Percentiles rank a stretch among this genome's conserved stretches.
Conservation (phyloP, 2,329 filamentous ascomycete genomes). For the Aspergillus pseudonomiae region DNA sequence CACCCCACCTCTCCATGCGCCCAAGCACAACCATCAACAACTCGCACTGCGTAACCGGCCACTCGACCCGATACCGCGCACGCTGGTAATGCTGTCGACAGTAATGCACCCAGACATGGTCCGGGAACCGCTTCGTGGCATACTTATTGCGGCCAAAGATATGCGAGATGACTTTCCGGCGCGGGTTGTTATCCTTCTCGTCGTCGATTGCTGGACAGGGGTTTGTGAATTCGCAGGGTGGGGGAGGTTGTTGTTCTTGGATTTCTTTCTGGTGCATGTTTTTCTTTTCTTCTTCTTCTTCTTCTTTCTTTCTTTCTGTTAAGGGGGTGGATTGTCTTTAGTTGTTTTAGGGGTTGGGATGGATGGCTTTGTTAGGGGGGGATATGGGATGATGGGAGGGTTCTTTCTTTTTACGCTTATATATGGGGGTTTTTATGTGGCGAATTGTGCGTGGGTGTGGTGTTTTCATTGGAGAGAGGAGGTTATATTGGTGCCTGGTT, state of each 20-base stretch:
- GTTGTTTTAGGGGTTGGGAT: too few species aligned
- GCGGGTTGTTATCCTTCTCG: conserved; percentile 4
- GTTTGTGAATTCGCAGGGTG: conserved; percentile 20
- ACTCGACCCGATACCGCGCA: conserved; percentile 68
- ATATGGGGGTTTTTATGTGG: not conserved
- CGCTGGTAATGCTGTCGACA: conserved; percentile 86
- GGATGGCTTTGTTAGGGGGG: not conserved
- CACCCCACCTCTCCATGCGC: conserved; percentile 65
- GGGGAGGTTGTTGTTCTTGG: not conserved
- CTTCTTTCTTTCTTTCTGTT: not conserved
- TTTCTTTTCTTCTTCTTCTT: not conserved
- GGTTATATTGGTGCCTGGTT: not conserved
- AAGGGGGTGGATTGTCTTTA: not conserved
- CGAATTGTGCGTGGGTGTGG: not conserved
- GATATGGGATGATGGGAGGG: not conserved
- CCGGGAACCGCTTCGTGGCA: conserved; percentile 71
- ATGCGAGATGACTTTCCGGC: conserved; percentile 72
- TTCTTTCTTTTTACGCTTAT: not conserved
- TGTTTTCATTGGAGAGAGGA: not conserved
- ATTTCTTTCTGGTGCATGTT: not conserved
- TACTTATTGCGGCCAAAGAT: conserved; percentile 83
- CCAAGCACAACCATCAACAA: conserved; percentile 66
- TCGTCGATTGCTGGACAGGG: conserved; percentile 12
- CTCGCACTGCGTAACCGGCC: conserved; percentile 63
- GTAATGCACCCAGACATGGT: conserved; percentile 71